Conservation (phyloP, 371 early-diverging fungal species). For the Circinella minor region DNA sequence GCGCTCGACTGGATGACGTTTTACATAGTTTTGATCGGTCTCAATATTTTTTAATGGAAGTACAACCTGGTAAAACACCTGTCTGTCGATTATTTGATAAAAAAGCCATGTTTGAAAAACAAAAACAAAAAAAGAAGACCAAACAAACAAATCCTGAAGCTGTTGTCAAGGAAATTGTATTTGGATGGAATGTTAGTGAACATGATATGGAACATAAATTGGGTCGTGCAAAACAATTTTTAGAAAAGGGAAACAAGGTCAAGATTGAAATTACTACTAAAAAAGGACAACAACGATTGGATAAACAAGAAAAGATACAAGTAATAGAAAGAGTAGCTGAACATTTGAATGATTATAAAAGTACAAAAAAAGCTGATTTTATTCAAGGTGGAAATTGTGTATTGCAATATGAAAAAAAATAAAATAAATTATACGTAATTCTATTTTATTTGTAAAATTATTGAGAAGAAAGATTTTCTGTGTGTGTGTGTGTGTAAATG, state of each 20-base stretch:
- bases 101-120: conserved; percentile 55
- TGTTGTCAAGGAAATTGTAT: conserved; percentile 56
- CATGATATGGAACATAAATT: conserved; percentile 67
- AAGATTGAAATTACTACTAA: conserved; percentile 61
- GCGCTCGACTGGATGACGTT: conserved; percentile 33
- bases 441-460: no score
- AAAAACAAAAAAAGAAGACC: conserved; percentile 55
- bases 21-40: conserved; percentile 51
- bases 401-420: conserved; percentile 39
- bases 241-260: conserved; percentile 64
- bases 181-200: conserved; percentile 62
- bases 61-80: conserved; percentile 52
- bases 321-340: conserved; percentile 24
- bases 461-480: not conserved
- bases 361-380: conserved; percentile 34
- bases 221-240: conserved; percentile 51
- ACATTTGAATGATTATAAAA: conserved; percentile 35
- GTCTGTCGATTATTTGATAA: conserved; percentile 63
- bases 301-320: conserved; percentile 25
- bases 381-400: conserved; percentile 32
- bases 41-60: conserved; percentile 56
- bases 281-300: conserved; percentile 43
- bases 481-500: not conserved
- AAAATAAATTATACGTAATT: not conserved
- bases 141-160: conserved; percentile 46